These are phyloP conservation scores for Aureobasidium namibiae DNA, from an alignment of 2,329 filamentous ascomycete species.

Conservation along the genomic window DNA sequence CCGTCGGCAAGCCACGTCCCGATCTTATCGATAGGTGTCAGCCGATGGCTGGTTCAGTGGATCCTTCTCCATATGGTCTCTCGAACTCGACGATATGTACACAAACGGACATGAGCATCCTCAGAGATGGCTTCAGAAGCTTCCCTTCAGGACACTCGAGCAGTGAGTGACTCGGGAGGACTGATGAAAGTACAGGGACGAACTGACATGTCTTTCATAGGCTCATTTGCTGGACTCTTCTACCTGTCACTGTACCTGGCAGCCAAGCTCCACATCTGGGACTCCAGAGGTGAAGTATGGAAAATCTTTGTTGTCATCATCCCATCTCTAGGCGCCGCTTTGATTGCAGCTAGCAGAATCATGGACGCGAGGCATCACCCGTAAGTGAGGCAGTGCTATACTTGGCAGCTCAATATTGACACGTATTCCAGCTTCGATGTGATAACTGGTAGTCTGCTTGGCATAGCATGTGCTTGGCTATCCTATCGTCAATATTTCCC, in stretches of 20 bases:
- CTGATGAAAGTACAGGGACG: background rate
- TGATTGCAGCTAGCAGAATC: constrained; percentile 50
- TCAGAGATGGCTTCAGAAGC: constrained; percentile 53
- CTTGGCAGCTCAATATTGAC: background rate
- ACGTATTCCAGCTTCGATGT: constrained; percentile 41
- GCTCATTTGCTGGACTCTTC: constrained; percentile 51
- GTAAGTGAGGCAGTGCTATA: background rate
- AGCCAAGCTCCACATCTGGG: constrained; percentile 52
- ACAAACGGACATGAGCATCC: constrained; percentile 39
- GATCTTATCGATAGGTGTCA: constrained; percentile 51
- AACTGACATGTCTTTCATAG: constrained; percentile 23
- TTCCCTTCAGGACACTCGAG: constrained; percentile 52
- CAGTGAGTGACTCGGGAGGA: constrained; percentile 30
- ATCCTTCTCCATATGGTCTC: constrained; percentile 33
- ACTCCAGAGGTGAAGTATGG: constrained; percentile 54
- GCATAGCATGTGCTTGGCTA: constrained; percentile 43
- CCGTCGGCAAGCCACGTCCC: constrained; percentile 51
- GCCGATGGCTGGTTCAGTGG: constrained; percentile 29
- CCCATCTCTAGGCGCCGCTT: constrained; percentile 45
- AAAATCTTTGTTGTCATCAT: constrained; percentile 47
- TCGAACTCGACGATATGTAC: constrained; percentile 44
- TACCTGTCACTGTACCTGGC: constrained; percentile 52
- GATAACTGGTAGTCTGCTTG: constrained; percentile 46
- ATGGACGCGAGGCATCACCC: constrained; percentile 56
- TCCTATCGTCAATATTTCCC: constrained; percentile 55